phyloP scores from a whole-genome alignment of 345 rosid species.

The Sonneratia alba region DNA sequence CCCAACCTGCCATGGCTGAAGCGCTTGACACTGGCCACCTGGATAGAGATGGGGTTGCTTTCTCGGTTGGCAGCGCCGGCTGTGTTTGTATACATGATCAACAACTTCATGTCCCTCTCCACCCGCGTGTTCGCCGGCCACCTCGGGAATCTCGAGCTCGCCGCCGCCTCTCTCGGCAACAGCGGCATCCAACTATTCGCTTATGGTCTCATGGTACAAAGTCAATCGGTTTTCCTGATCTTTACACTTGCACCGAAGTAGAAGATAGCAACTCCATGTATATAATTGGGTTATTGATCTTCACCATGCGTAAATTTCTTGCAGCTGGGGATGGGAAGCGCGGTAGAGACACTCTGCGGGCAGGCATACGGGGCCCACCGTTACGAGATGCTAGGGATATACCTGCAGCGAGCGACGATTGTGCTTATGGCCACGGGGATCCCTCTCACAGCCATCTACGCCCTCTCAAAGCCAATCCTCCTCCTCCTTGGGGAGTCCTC shows the following conservation, averaged over 20 bases:
- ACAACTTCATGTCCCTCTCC: constrained; percentile 20
- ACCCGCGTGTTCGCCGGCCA: constrained; percentile 25
- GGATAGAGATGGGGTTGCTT: constrained; percentile 23
- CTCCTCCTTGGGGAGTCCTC: constrained; percentile 47
- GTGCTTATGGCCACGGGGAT: constrained; percentile 50
- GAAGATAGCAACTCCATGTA: no score
- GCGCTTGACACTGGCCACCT: constrained; percentile 18
- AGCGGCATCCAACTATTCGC: constrained; percentile 24
- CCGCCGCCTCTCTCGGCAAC: constrained; percentile 27
- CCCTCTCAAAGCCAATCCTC: constrained; percentile 47
- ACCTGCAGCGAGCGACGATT: constrained; percentile 70
- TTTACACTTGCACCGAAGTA: not conserved
- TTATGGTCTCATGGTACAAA: constrained; percentile 21
- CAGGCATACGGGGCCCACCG: constrained; percentile 69
- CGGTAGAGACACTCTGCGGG: constrained; percentile 89
- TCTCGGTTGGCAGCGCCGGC: constrained; percentile 22
- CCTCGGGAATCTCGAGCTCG: constrained; percentile 30
- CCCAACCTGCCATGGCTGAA: constrained; percentile 3
- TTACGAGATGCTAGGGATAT: constrained; percentile 59
- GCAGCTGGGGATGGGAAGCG: constrained; percentile 85
- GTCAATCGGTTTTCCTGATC: not conserved
- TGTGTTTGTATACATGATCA: constrained; percentile 22
- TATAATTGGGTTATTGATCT: no score
- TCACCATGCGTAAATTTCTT: not conserved
- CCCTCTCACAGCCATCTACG: constrained; percentile 42